Conservation (phyloP, 768 basidiomycete species). For the Psilocybe subaeruginosa region DNA sequence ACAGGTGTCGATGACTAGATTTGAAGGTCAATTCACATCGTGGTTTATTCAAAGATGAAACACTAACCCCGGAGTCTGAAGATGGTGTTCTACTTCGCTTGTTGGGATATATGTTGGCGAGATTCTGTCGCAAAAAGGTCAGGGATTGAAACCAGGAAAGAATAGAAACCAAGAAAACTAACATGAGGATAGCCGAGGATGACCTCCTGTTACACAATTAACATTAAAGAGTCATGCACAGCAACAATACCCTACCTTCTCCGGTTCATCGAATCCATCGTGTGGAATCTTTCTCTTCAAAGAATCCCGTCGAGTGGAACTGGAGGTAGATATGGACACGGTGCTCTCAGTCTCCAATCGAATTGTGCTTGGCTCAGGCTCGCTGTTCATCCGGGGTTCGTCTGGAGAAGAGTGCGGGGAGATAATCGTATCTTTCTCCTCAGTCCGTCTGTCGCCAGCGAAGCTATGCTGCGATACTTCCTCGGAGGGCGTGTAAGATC, state of each 20-base stretch:
- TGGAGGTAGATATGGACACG: conserved; percentile 2
- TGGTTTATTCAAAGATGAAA: not conserved
- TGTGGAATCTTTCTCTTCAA: conserved; percentile 37
- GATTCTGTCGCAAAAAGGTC: conserved; percentile 35
- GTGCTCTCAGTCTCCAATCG: not conserved
- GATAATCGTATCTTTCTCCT: not conserved
- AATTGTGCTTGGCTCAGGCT: not conserved
- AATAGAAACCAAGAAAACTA: conserved; percentile 16
- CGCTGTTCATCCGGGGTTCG: not conserved
- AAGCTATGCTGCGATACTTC: not conserved
- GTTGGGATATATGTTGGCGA: conserved; percentile 49
- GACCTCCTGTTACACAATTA: conserved; percentile 21
- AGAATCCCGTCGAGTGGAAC: conserved; percentile 22
- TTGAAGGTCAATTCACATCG: not conserved
- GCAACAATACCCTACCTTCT: conserved; percentile 19
- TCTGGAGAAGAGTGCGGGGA: not conserved
- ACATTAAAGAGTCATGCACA: conserved; percentile 5
- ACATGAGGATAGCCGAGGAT: conserved; percentile 49
- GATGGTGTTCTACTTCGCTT: conserved; percentile 39
- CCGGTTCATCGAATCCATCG: conserved; percentile 36
- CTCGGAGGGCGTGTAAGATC: not conserved
- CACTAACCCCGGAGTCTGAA: conserved; percentile 21
- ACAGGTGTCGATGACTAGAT: conserved; percentile 8
- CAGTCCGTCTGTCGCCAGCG: not conserved
- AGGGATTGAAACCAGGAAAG: not conserved